These are phyloP conservation scores for Daedaleopsis sinensis DNA, from an alignment of 768 basidiomycete genomes.

Conservation along the genomic window DNA sequence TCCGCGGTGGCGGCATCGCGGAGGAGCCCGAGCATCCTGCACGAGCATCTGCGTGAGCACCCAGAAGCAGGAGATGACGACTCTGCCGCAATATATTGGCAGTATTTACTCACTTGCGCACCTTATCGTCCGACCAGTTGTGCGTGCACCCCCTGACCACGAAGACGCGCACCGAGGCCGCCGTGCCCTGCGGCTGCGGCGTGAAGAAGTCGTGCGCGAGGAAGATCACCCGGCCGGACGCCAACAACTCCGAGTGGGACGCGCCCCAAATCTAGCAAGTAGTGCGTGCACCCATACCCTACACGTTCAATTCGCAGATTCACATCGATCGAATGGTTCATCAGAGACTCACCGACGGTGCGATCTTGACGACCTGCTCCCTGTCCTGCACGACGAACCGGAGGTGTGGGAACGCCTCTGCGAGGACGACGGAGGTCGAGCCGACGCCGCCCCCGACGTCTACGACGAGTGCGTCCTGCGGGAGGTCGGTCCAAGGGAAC, in stretches of 20 bases:
- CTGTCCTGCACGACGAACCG: conserved; percentile 22
- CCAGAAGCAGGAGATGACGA: too few relatives aligned
- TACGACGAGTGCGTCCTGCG: conserved; percentile 11
- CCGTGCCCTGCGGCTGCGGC: background rate
- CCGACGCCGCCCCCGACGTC: conserved; percentile 25
- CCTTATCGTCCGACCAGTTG: conserved; percentile 14
- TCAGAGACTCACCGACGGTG: conserved; percentile 20
- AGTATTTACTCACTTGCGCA: background rate
- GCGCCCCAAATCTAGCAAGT: conserved; percentile 3
- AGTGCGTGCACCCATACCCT: too few relatives aligned
- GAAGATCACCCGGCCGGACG: conserved; percentile 10
- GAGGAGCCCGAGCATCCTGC: conserved; percentile 15
- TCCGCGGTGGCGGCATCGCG: conserved; percentile 4
- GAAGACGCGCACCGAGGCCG: background rate
- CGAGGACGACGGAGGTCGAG: conserved; percentile 17
- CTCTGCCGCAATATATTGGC: background rate
- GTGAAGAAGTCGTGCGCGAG: conserved; percentile 14
- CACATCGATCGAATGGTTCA: background rate
- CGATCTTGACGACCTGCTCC: conserved; percentile 39
- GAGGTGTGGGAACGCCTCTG: conserved; percentile 17
- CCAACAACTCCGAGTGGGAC: background rate
- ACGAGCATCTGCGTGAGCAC: background rate
- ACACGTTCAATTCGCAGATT: background rate
- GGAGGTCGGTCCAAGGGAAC: conserved; percentile 21
- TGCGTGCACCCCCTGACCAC: conserved; percentile 15